phyloP scores from a whole-genome alignment of 495 filamentous ascomycete genomes.

The Chlorociboria aeruginascens region DNA sequence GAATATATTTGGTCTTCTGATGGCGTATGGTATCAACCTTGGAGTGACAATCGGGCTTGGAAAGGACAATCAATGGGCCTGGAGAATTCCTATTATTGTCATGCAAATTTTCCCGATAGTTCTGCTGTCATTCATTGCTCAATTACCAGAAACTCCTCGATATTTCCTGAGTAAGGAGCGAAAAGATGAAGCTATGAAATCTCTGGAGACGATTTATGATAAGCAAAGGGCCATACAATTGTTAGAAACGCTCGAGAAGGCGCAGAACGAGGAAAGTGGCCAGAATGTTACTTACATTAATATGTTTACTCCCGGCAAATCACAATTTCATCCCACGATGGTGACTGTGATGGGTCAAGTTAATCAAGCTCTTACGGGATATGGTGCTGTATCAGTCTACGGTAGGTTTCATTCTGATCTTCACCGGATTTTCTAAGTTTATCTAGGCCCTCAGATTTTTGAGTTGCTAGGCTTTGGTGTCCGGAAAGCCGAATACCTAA shows the following conservation, averaged over 20 bases:
- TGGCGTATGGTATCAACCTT: slow-evolving; percentile 39
- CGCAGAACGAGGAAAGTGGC: slow-evolving; percentile 31
- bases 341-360: slow-evolving; percentile 46
- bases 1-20: slow-evolving; percentile 44
- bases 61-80: slow-evolving; percentile 37
- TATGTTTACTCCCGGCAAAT: slow-evolving; percentile 31
- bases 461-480: slow-evolving; percentile 38
- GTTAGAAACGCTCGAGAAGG: slow-evolving; percentile 32
- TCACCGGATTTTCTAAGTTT: too few species aligned
- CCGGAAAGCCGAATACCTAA: slow-evolving; percentile 33
- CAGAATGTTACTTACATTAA: slow-evolving; percentile 33
- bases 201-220: slow-evolving; percentile 31
- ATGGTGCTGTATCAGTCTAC: slow-evolving; percentile 44
- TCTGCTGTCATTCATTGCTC: slow-evolving; percentile 32
- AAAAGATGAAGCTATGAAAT: slow-evolving; percentile 29
- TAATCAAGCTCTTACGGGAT: slow-evolving; percentile 44
- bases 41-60: slow-evolving; percentile 25
- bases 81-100: slow-evolving; percentile 48
- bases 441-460: slow-evolving; percentile 36
- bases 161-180: slow-evolving; percentile 36
- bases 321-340: slow-evolving; percentile 39
- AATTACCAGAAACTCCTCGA: slow-evolving; percentile 41
- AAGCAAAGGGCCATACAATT: slow-evolving; percentile 32
- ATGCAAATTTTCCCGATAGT: slow-evolving; percentile 44
- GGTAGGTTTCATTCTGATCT: slow-evolving; percentile 14